A percentile compares a stretch with the other conserved stretches of the same genome.
phyloP scores from a whole-genome alignment of 2,329 filamentous ascomycete species.

The Alternaria triticina region DNA sequence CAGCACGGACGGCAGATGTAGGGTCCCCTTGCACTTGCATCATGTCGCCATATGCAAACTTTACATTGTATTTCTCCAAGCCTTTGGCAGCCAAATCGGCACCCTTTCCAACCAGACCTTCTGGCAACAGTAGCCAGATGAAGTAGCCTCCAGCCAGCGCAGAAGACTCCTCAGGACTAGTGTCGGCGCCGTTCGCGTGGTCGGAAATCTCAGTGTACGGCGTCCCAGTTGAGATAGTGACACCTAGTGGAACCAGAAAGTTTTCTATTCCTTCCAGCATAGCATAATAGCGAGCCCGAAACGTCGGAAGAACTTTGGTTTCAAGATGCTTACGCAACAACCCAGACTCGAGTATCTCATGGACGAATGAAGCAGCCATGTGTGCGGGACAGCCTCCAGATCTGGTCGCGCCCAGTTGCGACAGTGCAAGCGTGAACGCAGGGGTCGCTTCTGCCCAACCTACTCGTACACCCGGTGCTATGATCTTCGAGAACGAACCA shows the following conservation, averaged over 20 bases:
- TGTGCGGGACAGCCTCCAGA: slow-evolving; percentile 64
- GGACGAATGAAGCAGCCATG: slow-evolving; percentile 59
- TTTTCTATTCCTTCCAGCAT: slow-evolving; percentile 64
- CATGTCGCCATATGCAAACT: slow-evolving; percentile 68
- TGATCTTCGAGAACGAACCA: slow-evolving; percentile 81
- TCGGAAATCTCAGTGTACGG: neutral
- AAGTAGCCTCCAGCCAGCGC: neutral
- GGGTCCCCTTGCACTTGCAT: slow-evolving; percentile 61
- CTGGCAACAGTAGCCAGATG: neutral
- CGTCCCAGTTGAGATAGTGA: neutral
- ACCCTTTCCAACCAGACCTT: neutral
- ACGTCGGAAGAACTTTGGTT: slow-evolving; percentile 58
- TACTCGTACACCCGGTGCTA: slow-evolving; percentile 63
- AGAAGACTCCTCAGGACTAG: no score
- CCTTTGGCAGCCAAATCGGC: slow-evolving; percentile 49
- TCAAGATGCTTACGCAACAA: slow-evolving; percentile 58
- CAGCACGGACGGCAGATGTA: slow-evolving; percentile 4
- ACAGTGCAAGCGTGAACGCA: slow-evolving; percentile 62
- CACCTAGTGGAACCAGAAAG: slow-evolving; percentile 58
- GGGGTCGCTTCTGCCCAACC: slow-evolving; percentile 79
- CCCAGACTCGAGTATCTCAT: slow-evolving; percentile 57
- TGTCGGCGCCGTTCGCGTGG: neutral
- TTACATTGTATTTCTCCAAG: slow-evolving; percentile 64
- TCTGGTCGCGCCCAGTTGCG: slow-evolving; percentile 57
- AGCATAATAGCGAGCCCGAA: slow-evolving; percentile 55